Evolutionary conservation across 2,329 filamentous ascomycete genomes (phyloP).

Genomic region (Claviceps sp.): DNA sequence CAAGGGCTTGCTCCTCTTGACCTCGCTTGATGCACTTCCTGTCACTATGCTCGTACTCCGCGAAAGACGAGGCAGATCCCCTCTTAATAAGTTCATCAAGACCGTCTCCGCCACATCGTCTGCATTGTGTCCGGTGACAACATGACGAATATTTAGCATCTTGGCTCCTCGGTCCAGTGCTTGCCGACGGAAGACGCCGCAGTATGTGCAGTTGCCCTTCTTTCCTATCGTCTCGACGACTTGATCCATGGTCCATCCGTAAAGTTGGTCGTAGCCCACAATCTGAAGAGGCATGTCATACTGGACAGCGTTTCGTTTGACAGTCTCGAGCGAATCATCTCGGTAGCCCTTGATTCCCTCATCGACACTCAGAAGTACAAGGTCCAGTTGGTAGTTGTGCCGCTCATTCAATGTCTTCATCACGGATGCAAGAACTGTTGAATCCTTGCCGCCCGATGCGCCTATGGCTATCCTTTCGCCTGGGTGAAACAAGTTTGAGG

Average conservation of each 20-base stretch:
- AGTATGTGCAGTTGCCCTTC: conserved; percentile 98
- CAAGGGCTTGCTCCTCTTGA: conserved; percentile 89
- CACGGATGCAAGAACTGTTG: conserved; percentile 86
- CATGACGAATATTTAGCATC: conserved; percentile 75
- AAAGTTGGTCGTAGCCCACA: conserved; percentile 83
- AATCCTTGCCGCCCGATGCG: conserved; percentile 94
- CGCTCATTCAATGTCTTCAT: conserved; percentile 89
- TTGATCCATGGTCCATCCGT: conserved; percentile 99
- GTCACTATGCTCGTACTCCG: conserved; percentile 85
- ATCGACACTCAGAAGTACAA: conserved; percentile 83
- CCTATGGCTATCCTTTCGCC: conserved; percentile 89
- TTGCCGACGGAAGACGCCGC: conserved; percentile 88
- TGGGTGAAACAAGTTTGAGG: conserved; percentile 64
- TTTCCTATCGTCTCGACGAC: conserved; percentile 94
- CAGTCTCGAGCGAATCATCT: conserved; percentile 90
- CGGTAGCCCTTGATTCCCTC: conserved; percentile 96
- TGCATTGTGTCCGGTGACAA: conserved; percentile 94
- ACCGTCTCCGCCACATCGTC: conserved; percentile 96
- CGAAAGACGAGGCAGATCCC: conserved; percentile 76
- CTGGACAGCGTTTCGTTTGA: conserved; percentile 83
- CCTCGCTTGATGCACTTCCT: conserved; percentile 62
- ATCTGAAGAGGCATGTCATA: conserved; percentile 89
- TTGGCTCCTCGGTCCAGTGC: conserved; percentile 87
- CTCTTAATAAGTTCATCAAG: conserved; percentile 89
- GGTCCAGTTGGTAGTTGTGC: conserved; percentile 71